These are phyloP conservation scores for Vaccinium darrowii DNA, from an alignment of 148 eudicot species.

Conservation along the genomic window DNA sequence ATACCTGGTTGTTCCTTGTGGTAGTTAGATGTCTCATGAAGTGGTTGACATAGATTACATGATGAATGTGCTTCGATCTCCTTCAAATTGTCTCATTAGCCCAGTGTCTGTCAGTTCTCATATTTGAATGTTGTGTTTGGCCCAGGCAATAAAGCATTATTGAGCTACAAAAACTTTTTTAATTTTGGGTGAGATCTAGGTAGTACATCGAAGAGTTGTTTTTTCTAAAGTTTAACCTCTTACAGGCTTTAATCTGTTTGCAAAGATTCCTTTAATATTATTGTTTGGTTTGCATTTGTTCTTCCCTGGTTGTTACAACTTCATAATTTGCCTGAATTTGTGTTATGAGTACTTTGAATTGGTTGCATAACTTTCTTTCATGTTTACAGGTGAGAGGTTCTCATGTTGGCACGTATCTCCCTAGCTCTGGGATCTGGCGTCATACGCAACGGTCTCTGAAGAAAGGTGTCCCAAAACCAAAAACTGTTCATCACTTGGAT, in stretches of 20 bases:
- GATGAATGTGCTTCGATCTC: not conserved
- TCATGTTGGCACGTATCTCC: slow-evolving; percentile 92
- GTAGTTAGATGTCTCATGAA: not conserved
- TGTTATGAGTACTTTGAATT: not conserved
- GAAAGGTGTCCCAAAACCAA: slow-evolving; percentile 46
- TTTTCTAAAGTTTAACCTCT: not conserved
- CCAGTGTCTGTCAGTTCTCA: slow-evolving; percentile 3
- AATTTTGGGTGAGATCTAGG: not conserved
- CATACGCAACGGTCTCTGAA: slow-evolving; percentile 80
- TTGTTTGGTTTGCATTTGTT: not conserved
- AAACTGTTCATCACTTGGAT: slow-evolving; percentile 80
- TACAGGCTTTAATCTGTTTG: not conserved
- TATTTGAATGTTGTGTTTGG: not conserved
- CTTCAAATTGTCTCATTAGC: slow-evolving; percentile 3
- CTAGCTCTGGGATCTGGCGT: slow-evolving; percentile 94
- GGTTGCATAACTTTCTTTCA: slow-evolving; percentile 4
- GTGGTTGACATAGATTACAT: not conserved
- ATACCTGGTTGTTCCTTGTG: not conserved
- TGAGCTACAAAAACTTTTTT: not conserved
- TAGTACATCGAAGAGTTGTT: not conserved
- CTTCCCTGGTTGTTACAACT: not conserved
- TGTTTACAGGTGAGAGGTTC: slow-evolving; percentile 80
- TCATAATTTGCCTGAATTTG: not conserved
- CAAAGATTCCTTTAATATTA: not conserved
- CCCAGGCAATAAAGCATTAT: not conserved